Evolutionary conservation across 371 early-diverging fungal species (phyloP).

Genomic region (Mucor racemosus): DNA sequence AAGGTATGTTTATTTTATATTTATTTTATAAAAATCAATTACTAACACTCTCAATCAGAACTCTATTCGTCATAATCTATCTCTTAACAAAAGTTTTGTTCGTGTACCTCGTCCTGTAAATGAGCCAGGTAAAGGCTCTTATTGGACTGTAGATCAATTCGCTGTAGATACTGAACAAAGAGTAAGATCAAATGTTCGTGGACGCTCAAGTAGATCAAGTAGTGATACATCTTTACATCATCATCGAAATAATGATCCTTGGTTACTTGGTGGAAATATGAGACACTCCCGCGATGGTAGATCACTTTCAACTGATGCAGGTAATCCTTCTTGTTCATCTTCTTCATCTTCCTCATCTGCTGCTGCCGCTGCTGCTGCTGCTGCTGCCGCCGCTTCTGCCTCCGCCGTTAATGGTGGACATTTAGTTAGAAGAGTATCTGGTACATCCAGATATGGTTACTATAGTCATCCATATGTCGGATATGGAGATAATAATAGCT

Average conservation of each 20-base stretch:
- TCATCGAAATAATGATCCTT: slow-evolving; percentile 13
- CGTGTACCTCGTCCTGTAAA: slow-evolving; percentile 86
- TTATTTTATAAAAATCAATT: background rate
- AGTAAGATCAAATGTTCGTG: slow-evolving; percentile 22
- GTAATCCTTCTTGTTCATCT: slow-evolving; percentile 15
- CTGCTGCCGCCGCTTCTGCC: background rate
- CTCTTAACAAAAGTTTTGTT: slow-evolving; percentile 91
- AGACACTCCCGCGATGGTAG: slow-evolving; percentile 26
- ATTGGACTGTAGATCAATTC: slow-evolving; percentile 79
- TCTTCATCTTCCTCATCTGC: background rate
- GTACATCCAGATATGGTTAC: slow-evolving; percentile 23
- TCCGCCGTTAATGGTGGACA: background rate
- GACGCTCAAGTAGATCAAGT: slow-evolving; percentile 24
- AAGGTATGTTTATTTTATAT: slow-evolving; percentile 56
- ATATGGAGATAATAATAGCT: slow-evolving; percentile 4
- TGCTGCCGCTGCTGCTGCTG: background rate
- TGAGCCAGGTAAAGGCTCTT: slow-evolving; percentile 96
- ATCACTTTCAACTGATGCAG: slow-evolving; percentile 30
- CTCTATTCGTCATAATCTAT: slow-evolving; percentile 96
- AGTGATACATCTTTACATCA: slow-evolving; percentile 26
- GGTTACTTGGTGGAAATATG: background rate
- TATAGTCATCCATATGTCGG: background rate
- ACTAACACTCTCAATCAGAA: slow-evolving; percentile 62
- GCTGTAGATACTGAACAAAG: slow-evolving; percentile 32
- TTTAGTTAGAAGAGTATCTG: background rate